phyloP scores from a whole-genome alignment of 495 filamentous ascomycete species.

The Acidomyces sp. region DNA sequence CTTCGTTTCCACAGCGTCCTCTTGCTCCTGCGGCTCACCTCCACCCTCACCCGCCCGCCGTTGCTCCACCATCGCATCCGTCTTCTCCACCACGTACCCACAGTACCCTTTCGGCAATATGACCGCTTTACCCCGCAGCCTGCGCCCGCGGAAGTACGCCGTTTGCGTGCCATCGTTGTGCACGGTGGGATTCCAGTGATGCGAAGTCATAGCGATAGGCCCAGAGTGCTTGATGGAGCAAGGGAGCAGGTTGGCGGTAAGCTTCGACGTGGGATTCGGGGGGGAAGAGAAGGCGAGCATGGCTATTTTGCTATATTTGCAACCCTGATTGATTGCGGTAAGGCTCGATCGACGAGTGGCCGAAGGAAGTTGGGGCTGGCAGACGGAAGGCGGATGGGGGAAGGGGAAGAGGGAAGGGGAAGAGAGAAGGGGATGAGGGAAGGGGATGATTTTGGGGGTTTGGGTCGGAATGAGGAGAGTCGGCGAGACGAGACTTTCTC shows the following conservation, averaged over 20 bases:
- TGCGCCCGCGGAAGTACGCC: slow-evolving; percentile 76
- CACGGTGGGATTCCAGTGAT: slow-evolving; percentile 55
- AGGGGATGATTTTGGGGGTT: too few relatives aligned
- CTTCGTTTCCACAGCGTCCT: slow-evolving; percentile 40
- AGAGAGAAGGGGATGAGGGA: too few relatives aligned
- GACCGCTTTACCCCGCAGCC: slow-evolving; percentile 54
- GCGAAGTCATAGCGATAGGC: slow-evolving; percentile 44
- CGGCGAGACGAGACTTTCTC: too few relatives aligned
- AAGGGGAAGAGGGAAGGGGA: too few relatives aligned
- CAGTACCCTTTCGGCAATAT: slow-evolving; percentile 62
- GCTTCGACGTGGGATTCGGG: slow-evolving; percentile 26
- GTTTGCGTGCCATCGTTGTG: slow-evolving; percentile 27
- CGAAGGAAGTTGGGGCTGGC: too few relatives aligned
- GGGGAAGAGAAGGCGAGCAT: too few relatives aligned
- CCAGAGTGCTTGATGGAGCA: slow-evolving; percentile 75
- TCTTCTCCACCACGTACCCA: slow-evolving; percentile 33
- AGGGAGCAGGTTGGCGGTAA: slow-evolving; percentile 68
- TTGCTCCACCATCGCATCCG: slow-evolving; percentile 12
- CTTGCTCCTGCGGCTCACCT: slow-evolving; percentile 30
- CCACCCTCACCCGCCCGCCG: slow-evolving; percentile 33
- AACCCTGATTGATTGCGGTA: too few relatives aligned
- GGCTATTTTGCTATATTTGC: too few relatives aligned
- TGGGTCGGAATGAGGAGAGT: too few relatives aligned
- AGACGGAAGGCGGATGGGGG: too few relatives aligned
- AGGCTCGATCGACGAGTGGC: too few relatives aligned